These are phyloP conservation scores for Leccinum pallidistipes DNA, from an alignment of 1,284 basidiomycete genomes.

Conservation along the genomic window DNA sequence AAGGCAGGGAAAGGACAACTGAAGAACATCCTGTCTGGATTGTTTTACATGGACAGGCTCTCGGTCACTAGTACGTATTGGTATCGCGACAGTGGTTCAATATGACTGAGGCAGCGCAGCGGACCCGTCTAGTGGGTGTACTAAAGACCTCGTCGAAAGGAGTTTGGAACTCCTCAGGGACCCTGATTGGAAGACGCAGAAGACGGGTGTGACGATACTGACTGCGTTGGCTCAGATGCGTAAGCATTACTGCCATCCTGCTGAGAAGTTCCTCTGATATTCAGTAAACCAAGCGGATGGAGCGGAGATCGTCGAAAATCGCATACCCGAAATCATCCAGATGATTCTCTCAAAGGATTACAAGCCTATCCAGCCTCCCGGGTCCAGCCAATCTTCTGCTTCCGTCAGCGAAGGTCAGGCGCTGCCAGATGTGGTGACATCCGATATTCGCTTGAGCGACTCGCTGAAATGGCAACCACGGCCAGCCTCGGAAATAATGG, in stretches of 20 bases:
- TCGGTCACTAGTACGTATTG: conserved; percentile 11
- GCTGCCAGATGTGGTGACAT: background rate
- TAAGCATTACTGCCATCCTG: background rate
- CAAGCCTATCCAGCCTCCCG: background rate
- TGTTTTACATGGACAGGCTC: conserved; percentile 22
- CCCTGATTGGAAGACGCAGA: conserved; percentile 9
- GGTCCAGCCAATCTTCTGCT: background rate
- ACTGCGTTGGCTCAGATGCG: background rate
- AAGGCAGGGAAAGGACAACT: conserved; percentile 16
- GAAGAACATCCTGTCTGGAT: conserved; percentile 1
- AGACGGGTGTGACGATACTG: background rate
- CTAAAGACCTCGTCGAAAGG: background rate
- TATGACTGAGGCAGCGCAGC: background rate
- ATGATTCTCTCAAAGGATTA: conserved; percentile 21
- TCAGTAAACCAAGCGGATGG: background rate
- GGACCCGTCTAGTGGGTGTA: conserved; percentile 9
- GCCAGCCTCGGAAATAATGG: conserved; percentile 24
- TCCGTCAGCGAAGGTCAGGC: background rate
- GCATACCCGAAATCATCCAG: conserved; percentile 13
- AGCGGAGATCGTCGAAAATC: conserved; percentile 1
- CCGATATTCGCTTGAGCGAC: background rate
- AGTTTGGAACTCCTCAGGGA: conserved; percentile 10
- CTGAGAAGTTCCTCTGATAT: background rate
- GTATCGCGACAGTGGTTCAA: background rate
- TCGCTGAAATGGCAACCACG: background rate